Evolutionary conservation across 2,329 filamentous ascomycete genomes (phyloP).

Genomic region (Aspergillus oerlinghausenensis): DNA sequence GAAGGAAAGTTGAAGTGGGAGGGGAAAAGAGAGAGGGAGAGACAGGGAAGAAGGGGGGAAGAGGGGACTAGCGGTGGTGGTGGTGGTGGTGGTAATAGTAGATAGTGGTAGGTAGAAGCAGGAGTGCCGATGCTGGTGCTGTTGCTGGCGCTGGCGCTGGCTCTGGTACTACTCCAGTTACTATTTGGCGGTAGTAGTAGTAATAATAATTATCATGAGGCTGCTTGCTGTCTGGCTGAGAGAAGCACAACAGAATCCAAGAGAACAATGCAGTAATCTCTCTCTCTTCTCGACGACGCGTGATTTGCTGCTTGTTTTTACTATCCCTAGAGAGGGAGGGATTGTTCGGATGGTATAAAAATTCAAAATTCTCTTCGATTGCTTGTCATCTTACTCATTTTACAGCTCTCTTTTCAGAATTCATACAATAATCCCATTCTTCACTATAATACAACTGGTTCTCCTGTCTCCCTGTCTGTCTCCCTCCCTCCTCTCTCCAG

Average conservation of each 20-base stretch:
- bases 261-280: neutral
- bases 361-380: neutral
- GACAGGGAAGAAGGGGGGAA: conserved; percentile 15
- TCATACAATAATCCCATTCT: neutral
- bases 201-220: neutral
- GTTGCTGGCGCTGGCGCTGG: neutral
- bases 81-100: neutral
- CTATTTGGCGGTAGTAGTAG: neutral
- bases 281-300: neutral
- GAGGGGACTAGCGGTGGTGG: conserved; percentile 8
- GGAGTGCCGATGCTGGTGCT: neutral
- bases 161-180: neutral
- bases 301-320: neutral
- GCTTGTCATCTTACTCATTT: neutral
- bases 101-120: neutral
- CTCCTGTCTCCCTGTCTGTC: neutral
- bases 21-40: conserved; percentile 11
- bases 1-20: conserved; percentile 3
- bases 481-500: neutral
- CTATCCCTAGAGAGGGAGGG: neutral
- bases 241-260: neutral
- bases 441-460: neutral
- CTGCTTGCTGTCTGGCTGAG: conserved; percentile 1
- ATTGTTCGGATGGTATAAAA: neutral
- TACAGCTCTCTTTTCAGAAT: neutral